Evolutionary conservation across 129 eudicot genomes (phyloP), one percentile per base, ranked within the genome.

Genomic region (Pulicaria dysenterica): DNA sequence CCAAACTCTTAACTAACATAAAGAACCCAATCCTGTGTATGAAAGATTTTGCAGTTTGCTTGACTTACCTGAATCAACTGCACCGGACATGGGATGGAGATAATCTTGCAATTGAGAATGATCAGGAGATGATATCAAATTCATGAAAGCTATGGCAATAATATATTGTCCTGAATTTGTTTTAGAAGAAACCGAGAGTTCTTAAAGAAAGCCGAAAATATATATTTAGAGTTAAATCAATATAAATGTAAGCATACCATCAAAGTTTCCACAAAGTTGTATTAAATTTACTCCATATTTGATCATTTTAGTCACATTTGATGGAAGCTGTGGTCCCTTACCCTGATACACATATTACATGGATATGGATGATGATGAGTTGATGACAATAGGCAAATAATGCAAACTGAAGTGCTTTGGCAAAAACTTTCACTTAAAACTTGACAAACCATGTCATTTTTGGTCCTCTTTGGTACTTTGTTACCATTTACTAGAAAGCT

Each of bases 251-350:
- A 49, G 60, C 60, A 68, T 78, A 82, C 86, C 86, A 74, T 81
- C 72, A 57, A 85, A 81, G 36, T 85, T 53, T 31, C 89, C 89
- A 58, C 75, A 8, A 40, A 68, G 82, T 75, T 85, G 83, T 41
- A 81, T 61, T 43, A 78, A 72, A 72, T 85, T 85, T 47, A 85
- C 83, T 70, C 89, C 89, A 66, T 78, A 74, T 19, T 78, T 81
- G 56, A 85, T 57, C 83, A 81, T 65, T 81, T 64, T 40, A 66
- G 82, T 81, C 71, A 85, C 64, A 42, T 81, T 46, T 47, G 83
- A 78, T 57, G 89, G 89, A 34, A 78, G 77, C 9, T 73, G 89
- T 19, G 81, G 83, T 46, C 72, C 79, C 60, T 47, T 61, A 12
- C 60, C 76, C 86, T 82, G 69, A 68, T 66, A 56, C 44, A 65